A percentile compares a stretch with the other conserved stretches of the same genome.
Conservation (phyloP, 129 eudicot species). For the Flaveria linearis region DNA sequence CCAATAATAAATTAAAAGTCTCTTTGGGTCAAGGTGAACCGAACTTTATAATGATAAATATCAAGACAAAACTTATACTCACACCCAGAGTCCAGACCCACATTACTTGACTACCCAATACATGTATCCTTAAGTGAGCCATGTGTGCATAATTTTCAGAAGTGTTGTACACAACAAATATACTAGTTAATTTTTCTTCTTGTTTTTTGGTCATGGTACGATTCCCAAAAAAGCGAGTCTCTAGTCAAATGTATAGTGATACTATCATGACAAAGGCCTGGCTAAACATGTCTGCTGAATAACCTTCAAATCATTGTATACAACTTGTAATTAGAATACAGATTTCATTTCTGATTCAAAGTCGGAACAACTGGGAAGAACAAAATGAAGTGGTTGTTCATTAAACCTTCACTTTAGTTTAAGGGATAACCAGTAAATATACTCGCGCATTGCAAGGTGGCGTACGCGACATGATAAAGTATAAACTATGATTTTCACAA, state of each 20-base stretch:
- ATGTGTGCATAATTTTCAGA: neutral
- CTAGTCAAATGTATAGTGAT: no score
- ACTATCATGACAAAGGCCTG: no score
- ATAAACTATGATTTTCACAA: no score
- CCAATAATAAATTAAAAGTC: no score
- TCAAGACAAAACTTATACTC: neutral
- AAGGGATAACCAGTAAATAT: no score
- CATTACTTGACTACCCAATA: neutral
- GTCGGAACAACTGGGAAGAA: no score
- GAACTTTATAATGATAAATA: neutral
- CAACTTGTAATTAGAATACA: neutral
- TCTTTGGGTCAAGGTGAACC: no score
- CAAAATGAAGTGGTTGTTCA: no score
- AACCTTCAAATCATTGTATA: neutral
- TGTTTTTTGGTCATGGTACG: neutral
- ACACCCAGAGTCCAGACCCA: neutral
- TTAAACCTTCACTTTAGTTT: no score
- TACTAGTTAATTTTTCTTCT: neutral
- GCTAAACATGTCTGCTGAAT: neutral
- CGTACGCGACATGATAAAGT: no score
- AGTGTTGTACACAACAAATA: neutral
- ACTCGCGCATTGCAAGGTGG: no score
- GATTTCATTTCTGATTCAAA: no score
- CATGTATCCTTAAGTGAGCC: neutral
- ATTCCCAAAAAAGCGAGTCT: neutral